Evolutionary conservation across 169 alveolate genomes (phyloP).

Genomic region (Eimeria sp.): DNA sequence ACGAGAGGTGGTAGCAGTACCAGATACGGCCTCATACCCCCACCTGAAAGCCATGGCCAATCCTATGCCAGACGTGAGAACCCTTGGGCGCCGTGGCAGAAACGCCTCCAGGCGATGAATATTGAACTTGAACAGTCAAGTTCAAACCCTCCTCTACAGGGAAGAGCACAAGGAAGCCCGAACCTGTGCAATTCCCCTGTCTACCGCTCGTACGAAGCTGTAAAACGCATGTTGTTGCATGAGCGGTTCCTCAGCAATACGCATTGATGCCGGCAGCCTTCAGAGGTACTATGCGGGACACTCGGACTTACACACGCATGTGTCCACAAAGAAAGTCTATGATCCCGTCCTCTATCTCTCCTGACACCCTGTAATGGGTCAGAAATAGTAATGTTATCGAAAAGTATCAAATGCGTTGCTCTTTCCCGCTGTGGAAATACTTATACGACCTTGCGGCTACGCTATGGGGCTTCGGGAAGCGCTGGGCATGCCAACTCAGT

Average conservation of each 20-base stretch:
- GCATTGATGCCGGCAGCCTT: not conserved
- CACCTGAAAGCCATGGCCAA: not conserved
- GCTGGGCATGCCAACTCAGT: not conserved
- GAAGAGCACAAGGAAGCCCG: not conserved
- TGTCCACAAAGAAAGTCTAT: not conserved
- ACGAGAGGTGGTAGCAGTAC: not conserved
- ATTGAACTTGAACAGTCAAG: not conserved
- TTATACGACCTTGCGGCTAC: not conserved
- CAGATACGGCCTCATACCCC: not conserved
- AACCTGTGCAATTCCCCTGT: too few relatives aligned
- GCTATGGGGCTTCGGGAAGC: constrained; percentile 51
- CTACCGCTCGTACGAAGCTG: not conserved
- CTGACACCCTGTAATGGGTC: not conserved
- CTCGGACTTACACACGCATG: not conserved
- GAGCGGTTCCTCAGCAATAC: not conserved
- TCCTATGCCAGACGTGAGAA: not conserved
- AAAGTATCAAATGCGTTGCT: not conserved
- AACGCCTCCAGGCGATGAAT: not conserved
- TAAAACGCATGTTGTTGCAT: not conserved
- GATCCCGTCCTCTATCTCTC: not conserved
- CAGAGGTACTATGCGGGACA: not conserved
- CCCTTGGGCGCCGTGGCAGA: not conserved
- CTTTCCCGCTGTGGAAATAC: not conserved
- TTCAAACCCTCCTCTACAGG: not conserved
- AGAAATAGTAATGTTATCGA: not conserved